Evolutionary conservation across 2,329 filamentous ascomycete genomes (phyloP), one percentile per base, ranked within the genome.

Genomic region (Cercospora brassicicola): DNA sequence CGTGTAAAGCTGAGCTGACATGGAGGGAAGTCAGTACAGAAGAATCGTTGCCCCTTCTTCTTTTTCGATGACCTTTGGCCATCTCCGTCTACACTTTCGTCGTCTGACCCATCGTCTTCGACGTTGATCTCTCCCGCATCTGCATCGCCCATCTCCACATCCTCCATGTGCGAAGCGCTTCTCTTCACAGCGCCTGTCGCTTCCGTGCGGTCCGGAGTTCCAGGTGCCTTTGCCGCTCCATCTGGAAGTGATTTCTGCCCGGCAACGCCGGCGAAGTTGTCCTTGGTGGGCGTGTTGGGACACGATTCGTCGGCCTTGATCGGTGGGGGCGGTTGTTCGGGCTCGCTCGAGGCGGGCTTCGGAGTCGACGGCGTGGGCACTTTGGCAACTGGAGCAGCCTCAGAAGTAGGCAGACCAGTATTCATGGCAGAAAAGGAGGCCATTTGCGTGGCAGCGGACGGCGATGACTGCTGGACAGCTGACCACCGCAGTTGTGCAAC

Each of bases 11-110:
- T 97, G 67, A 99, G 80, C 76, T 90, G 94, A 80, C 95, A 99
- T 3, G 94, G 94, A 28, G 94, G 94, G 74, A 93, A 98, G 33
- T 97, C 93, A 3, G 91, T 96, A 81, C 95, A 99, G 80, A 94
- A 97, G 80, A 99, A 99, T 56, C 93, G 89, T 79, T 97, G 93
- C 0, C 93, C 93, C 80, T 97, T 97, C 82, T 97, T 97, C 86
- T 97, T 98, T 82, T 96, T 96, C 62, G 87, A 89, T 8, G 91
- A 90, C 70, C 90, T 87, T 69, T 92, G 91, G 11, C 91, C 91
- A 33, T 84, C 83, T 69, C 82, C 83, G 15, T 78, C 81, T 13
- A 79, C 79, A 69, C 83, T 85, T 28, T 85, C 84, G 62, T 83
- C 82, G 73, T 85, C 83, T 9, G 83, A 84, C 1, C 75, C 82